Evolutionary conservation across 2,329 filamentous ascomycete species (phyloP).

Genomic region (Fusarium sp.): DNA sequence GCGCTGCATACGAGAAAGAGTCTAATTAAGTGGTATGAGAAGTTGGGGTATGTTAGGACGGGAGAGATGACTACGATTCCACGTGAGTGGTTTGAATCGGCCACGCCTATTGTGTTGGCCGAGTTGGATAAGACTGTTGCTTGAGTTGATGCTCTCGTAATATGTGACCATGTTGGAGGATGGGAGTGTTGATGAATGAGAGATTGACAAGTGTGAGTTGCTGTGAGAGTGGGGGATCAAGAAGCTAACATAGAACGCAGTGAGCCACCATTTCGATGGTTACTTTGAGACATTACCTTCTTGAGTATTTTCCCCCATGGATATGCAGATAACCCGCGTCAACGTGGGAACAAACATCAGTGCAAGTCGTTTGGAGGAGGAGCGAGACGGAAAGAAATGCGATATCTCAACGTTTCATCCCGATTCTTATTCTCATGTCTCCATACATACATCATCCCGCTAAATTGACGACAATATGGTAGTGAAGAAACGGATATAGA

Average conservation of each 20-base stretch:
- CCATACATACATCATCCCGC: not conserved
- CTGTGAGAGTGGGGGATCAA: too few relatives aligned
- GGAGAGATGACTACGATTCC: constrained; percentile 47
- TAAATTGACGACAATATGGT: not conserved
- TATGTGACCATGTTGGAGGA: not conserved
- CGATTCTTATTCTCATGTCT: not conserved
- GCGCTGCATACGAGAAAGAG: constrained; percentile 45
- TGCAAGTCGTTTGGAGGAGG: not conserved
- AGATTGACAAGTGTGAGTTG: not conserved
- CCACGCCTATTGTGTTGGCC: constrained; percentile 45
- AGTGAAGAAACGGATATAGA: not conserved
- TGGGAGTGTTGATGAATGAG: not conserved
- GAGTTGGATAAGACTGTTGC: constrained; percentile 46
- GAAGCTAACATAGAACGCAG: not conserved
- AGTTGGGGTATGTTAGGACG: constrained; percentile 46
- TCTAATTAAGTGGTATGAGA: constrained; percentile 48
- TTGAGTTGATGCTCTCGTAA: not conserved
- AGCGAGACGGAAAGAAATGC: not conserved
- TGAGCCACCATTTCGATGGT: not conserved
- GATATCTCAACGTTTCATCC: not conserved
- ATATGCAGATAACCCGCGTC: not conserved
- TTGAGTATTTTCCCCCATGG: too few relatives aligned
- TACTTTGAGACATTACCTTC: not conserved
- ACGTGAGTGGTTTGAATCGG: constrained; percentile 23
- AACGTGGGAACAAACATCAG: not conserved